phyloP scores from a whole-genome alignment of 192 early-diverging fungal genomes.

The Coemansia sp. region DNA sequence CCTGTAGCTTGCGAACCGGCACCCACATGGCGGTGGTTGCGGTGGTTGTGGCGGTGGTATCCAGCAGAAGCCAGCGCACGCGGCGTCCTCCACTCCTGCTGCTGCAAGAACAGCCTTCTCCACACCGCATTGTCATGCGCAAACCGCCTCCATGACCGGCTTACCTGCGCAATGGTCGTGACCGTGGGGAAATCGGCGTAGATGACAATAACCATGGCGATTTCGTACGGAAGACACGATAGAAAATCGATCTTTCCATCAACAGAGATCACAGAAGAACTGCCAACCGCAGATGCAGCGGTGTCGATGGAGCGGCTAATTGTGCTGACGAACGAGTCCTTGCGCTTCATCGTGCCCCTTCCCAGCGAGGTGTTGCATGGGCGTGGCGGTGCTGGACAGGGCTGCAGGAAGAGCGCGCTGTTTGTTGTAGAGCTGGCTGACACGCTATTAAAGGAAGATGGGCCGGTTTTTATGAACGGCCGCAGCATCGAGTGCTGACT shows the following conservation, averaged over 20 bases:
- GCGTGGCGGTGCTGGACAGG: not conserved
- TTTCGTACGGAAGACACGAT: slow-evolving; percentile 68
- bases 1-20: not conserved
- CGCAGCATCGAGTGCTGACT: slow-evolving; percentile 28
- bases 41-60: slow-evolving; percentile 8
- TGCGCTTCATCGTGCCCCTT: slow-evolving; percentile 35
- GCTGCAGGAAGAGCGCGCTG: slow-evolving; percentile 7
- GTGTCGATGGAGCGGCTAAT: slow-evolving; percentile 10
- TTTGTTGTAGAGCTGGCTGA: slow-evolving; percentile 7
- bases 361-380: not conserved
- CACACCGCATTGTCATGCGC: slow-evolving; percentile 73
- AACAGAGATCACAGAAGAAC: not conserved
- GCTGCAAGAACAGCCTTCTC: slow-evolving; percentile 62
- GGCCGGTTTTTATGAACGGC: slow-evolving; percentile 22
- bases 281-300: not conserved
- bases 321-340: slow-evolving; percentile 49
- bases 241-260: slow-evolving; percentile 59
- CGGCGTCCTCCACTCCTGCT: slow-evolving; percentile 56
- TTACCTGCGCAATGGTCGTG: slow-evolving; percentile 62
- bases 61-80: slow-evolving; percentile 28
- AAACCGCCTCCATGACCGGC: slow-evolving; percentile 66
- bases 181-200: slow-evolving; percentile 65
- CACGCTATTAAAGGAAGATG: not conserved
- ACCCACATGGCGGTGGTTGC: not conserved
- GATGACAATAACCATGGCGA: slow-evolving; percentile 67